Evolutionary conservation across 164 flowering plant species (phyloP), one percentile per base, ranked within the genome.

Genomic region (Piper betle): DNA sequence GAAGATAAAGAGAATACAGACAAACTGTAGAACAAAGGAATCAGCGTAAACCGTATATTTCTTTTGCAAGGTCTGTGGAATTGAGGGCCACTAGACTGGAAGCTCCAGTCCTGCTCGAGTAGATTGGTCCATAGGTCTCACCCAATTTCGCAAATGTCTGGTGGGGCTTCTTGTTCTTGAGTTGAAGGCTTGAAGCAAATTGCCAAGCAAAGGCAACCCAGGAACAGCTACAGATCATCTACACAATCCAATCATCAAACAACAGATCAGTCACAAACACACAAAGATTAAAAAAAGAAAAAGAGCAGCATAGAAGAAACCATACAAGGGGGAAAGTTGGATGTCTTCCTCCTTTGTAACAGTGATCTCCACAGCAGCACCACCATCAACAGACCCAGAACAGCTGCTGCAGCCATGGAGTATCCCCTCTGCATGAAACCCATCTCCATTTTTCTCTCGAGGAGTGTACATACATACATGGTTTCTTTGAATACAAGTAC

Each of bases 91-190:
- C 72, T 4, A 90, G n/a, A 9, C 78, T 66, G 3, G 81, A 68
- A 68, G 88, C 74, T 25, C 98, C 98, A 46, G 86, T 78, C 43
- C 57, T 81, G 59, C 87, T 86, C 16, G 86, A 74, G 67, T 82
- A 93, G 16, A 90, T 77, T 1, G 98, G 92, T 0, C 97, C 97
- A 65, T 87, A 82, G 20, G 3, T 58, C 68, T 86, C 86, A 15
- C 91, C 85, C 86, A 84, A 84, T 53, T 64, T 77, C 0, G 82
- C 55, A 59, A 88, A 88, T 5, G 91, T 86, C 73, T 74, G 75
- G 81, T 82, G 73, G 3, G 96, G 96, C 65, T 84, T 86, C 80
- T 88, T 86, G 71, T 80, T 88, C 68, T 74, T 84, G 77, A 86
- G 61, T n/a, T n/a, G n/a, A n/a, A n/a, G n/a, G n/a, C n/a, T 66